Base-by-base conservation (phyloP, 176 grass and related monocot species). In the Carex kokanica region DNA sequence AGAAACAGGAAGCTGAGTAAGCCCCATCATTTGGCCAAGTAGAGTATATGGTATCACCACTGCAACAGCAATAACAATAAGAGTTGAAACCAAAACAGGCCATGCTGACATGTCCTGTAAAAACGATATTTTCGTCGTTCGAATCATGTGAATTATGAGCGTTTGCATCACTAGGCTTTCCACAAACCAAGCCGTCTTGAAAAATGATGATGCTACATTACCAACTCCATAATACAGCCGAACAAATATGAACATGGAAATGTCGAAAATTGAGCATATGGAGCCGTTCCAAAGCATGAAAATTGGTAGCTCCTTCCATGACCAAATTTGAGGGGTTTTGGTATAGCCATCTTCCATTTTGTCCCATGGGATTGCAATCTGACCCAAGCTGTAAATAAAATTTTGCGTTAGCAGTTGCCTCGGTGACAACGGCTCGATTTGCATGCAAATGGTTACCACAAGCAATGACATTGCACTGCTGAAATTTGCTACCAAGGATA, bases 301-400 rank as follows among this genome's bases (percentile, higher is more conserved):
- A 41, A 81, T 49, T 8, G 83, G 83, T 12, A 88, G 56, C 40
- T 85, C 83, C 58, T 85, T 82, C 51, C 83, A 84, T 74, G 83
- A 85, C 78, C 66, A 88, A 23, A 59, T 20, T 29, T 85, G 87
- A 25, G 87, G 87, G 12, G 36, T 72, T 74, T 63, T 85, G 60
- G 57, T 67, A 66, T 85, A 88, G 17, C 77, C 77, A 21, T 88
- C 66, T 25, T 85, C 87, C 78, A 88, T 84, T 81, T 66, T 88
- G 18, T 88, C 87, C 87, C 83, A 88, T 75, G 87, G 87, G 40
- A 88, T 85, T 29, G 83, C 87, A 65, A 88, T 88, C 78, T 88
- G 87, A 27, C 83, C 83, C 32, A 88, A 25, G 59, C 21, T 88
- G 41, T 88, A 88, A 16, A 88, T 36, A 66, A 88, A 88, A 56